Percentiles rank a stretch among this genome's conserved stretches.
Conservation (phyloP, 495 filamentous ascomycete genomes). For the Aspergillus sclerotiicarbonarius region DNA sequence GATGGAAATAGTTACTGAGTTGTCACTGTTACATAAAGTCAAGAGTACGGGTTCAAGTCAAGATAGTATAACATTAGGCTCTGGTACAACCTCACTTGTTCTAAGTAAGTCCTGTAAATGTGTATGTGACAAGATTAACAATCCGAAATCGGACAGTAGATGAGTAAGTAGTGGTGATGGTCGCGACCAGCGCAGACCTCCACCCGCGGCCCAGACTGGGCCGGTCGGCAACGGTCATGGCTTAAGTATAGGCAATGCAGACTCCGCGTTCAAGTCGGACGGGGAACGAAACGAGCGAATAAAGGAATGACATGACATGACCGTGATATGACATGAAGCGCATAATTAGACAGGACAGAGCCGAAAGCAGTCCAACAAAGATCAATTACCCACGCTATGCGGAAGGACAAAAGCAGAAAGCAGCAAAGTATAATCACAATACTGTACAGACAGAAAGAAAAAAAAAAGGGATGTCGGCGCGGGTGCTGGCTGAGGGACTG, state of each 20-base stretch:
- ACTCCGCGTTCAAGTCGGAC: background rate
- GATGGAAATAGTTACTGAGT: no score
- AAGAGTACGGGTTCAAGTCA: no score
- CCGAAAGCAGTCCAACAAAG: conserved; percentile 11
- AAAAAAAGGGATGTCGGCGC: conserved; percentile 1
- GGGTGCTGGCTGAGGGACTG: conserved; percentile 8
- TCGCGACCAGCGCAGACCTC: background rate
- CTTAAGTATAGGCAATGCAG: background rate
- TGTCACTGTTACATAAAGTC: no score
- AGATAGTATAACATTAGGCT: background rate
- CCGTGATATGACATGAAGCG: conserved; percentile 7
- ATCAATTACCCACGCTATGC: conserved; percentile 27
- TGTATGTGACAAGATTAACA: background rate
- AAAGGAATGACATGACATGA: conserved; percentile 25
- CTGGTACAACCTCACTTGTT: background rate
- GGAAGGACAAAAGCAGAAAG: conserved; percentile 14
- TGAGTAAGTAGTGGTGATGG: background rate
- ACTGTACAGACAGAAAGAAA: background rate
- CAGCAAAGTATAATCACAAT: conserved; percentile 6
- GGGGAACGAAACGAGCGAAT: conserved; percentile 10
- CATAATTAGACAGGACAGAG: background rate
- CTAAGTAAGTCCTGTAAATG: background rate
- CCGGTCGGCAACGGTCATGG: background rate
- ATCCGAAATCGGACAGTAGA: background rate
- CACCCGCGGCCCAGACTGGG: background rate